A percentile compares a stretch with the other conserved stretches of the same genome.
These are phyloP conservation scores for Penicillium frequentans DNA, from an alignment of 2,329 filamentous ascomycete species.

Conservation along the genomic window DNA sequence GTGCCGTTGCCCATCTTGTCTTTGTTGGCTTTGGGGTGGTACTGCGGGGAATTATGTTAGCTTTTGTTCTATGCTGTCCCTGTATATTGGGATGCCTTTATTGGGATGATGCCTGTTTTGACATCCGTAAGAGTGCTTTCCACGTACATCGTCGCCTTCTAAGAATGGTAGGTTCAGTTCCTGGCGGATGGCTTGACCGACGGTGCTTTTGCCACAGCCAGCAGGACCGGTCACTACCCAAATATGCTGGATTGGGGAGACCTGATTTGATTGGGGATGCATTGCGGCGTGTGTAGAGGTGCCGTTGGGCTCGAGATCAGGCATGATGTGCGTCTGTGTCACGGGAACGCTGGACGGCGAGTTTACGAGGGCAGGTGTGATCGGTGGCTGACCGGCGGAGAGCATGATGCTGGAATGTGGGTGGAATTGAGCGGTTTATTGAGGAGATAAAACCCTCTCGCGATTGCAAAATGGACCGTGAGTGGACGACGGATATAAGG, in stretches of 20 bases:
- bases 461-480: conserved; percentile 11
- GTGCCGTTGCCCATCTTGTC: conserved; percentile 86
- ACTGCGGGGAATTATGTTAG: conserved; percentile 32
- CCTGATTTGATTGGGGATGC: conserved; percentile 4
- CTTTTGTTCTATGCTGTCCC: neutral
- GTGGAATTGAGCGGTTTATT: neutral
- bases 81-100: neutral
- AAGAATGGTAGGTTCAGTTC: conserved; percentile 68
- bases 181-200: conserved; percentile 65
- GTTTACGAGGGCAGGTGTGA: conserved; percentile 24
- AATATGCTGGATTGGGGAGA: conserved; percentile 60
- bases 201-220: conserved; percentile 76
- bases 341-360: conserved; percentile 17
- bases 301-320: conserved; percentile 19
- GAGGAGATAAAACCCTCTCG: neutral
- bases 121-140: neutral
- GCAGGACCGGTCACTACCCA: conserved; percentile 79
- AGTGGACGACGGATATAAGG: conserved; percentile 21
- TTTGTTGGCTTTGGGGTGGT: conserved; percentile 65
- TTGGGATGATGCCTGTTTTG: neutral
- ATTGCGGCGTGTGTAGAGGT: conserved; percentile 16
- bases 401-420: conserved; percentile 34
- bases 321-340: conserved; percentile 20
- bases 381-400: conserved; percentile 37
- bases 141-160: conserved; percentile 73